phyloP scores from a whole-genome alignment of 768 basidiomycete genomes.

The Leccinum variicolor region DNA sequence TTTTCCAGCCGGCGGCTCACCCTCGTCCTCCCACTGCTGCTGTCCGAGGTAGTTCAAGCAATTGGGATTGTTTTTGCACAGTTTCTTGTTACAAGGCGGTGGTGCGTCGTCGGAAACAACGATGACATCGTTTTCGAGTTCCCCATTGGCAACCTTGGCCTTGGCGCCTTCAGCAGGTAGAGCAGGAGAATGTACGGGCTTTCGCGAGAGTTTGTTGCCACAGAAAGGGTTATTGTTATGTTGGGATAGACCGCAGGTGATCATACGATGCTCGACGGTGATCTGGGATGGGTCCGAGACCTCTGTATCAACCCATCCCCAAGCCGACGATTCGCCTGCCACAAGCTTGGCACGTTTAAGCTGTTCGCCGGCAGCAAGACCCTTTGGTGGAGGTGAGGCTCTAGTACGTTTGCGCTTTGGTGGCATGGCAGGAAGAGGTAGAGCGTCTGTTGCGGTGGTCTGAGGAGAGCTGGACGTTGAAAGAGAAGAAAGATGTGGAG shows the following conservation, averaged over 20 bases:
- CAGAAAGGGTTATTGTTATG: constrained; percentile 53
- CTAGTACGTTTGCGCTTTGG: constrained; percentile 54
- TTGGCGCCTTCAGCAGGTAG: constrained; percentile 8
- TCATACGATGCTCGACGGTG: constrained; percentile 58
- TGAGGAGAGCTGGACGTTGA: constrained; percentile 3
- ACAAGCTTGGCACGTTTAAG: constrained; percentile 56
- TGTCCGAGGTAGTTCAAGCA: constrained; percentile 90
- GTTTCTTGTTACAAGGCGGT: constrained; percentile 52
- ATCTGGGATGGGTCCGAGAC: constrained; percentile 57
- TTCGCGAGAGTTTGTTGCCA: constrained; percentile 48
- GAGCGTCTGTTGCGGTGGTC: not conserved
- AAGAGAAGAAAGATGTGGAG: constrained; percentile 10
- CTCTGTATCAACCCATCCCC: constrained; percentile 80
- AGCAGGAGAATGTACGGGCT: constrained; percentile 16
- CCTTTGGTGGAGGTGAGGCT: constrained; percentile 43
- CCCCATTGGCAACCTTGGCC: constrained; percentile 32
- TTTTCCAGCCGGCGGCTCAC: constrained; percentile 34
- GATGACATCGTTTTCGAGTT: constrained; percentile 60
- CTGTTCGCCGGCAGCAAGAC: constrained; percentile 58
- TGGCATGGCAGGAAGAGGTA: constrained; percentile 39
- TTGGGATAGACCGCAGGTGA: constrained; percentile 64
- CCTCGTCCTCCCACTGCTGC: constrained; percentile 74
- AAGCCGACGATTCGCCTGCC: constrained; percentile 47
- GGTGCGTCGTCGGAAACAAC: constrained; percentile 67
- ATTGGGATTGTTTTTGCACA: constrained; percentile 74